phyloP scores from a whole-genome alignment of 345 rosid genomes.

The Salix udensis region DNA sequence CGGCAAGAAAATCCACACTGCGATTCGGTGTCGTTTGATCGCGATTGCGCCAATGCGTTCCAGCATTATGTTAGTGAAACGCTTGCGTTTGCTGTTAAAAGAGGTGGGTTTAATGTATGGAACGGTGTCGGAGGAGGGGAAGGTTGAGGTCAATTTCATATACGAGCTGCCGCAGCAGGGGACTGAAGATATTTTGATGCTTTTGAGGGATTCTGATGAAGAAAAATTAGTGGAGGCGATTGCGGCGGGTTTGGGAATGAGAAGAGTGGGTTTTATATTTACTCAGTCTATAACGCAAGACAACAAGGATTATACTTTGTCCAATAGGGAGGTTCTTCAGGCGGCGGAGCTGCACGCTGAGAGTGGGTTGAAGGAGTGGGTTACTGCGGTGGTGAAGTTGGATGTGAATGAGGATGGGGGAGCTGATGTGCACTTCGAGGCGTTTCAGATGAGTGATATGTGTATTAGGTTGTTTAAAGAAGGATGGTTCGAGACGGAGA shows the following conservation, averaged over 20 bases:
- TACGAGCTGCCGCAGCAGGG: conserved; percentile 95
- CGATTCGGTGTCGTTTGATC: conserved; percentile 80
- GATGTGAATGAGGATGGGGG: conserved; percentile 80
- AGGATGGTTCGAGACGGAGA: conserved; percentile 74
- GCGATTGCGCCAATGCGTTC: conserved; percentile 71
- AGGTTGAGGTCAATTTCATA: conserved; percentile 77
- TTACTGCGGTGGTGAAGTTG: conserved; percentile 81
- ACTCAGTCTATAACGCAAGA: conserved; percentile 64
- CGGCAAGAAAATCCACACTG: conserved; percentile 85
- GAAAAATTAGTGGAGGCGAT: conserved; percentile 77
- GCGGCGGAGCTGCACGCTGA: conserved; percentile 73
- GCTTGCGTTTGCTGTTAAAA: conserved; percentile 72
- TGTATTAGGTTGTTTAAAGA: conserved; percentile 79
- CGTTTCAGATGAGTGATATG: conserved; percentile 94
- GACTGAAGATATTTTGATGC: conserved; percentile 46
- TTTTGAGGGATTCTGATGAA: conserved; percentile 61
- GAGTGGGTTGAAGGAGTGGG: conserved; percentile 88
- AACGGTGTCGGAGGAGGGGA: conserved; percentile 64
- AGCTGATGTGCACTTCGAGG: conserved; percentile 89
- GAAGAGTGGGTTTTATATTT: conserved; percentile 77
- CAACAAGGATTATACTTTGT: conserved; percentile 74
- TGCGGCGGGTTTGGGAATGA: conserved; percentile 79
- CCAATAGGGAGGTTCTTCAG: conserved; percentile 64
- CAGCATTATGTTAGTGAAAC: conserved; percentile 71
- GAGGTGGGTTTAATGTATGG: conserved; percentile 97